Evolutionary conservation across 768 basidiomycete genomes (phyloP).

Genomic region (Boletellus sp.): DNA sequence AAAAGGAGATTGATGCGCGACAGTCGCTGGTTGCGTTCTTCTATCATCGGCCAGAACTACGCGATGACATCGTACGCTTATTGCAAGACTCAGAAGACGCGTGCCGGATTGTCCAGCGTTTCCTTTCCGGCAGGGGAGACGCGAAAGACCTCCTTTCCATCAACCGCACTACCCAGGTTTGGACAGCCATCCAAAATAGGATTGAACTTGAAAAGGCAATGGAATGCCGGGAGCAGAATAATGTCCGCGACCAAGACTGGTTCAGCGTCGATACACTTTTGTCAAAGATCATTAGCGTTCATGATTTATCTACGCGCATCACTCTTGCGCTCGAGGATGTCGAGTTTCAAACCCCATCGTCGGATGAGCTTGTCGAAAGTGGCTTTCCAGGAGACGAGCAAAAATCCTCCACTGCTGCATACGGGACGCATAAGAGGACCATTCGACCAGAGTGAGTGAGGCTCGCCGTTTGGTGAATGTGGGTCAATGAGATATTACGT

Average conservation of each 20-base stretch:
- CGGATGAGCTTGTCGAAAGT: conserved; percentile 25
- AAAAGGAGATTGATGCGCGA: conserved; percentile 64
- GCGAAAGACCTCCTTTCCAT: conserved; percentile 63
- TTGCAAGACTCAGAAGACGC: conserved; percentile 65
- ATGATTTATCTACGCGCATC: conserved; percentile 55
- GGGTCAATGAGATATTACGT: background rate
- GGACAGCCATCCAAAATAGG: conserved; percentile 50
- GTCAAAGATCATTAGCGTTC: conserved; percentile 48
- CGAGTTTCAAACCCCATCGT: conserved; percentile 17
- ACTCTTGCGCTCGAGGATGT: conserved; percentile 40
- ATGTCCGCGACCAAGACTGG: conserved; percentile 45
- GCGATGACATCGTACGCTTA: conserved; percentile 54
- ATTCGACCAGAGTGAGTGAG: conserved; percentile 63
- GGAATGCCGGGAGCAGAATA: conserved; percentile 36
- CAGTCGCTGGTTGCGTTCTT: conserved; percentile 80
- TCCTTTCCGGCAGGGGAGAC: conserved; percentile 66
- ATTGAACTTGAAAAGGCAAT: conserved; percentile 55
- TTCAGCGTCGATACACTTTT: conserved; percentile 50
- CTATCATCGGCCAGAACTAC: conserved; percentile 54
- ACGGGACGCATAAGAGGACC: conserved; percentile 42
- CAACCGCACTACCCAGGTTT: conserved; percentile 56
- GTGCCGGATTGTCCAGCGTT: conserved; percentile 72
- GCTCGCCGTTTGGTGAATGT: background rate
- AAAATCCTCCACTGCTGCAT: conserved; percentile 23
- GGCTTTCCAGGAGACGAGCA: conserved; percentile 13